These are phyloP conservation scores for Symbiodinium pilosum DNA, from an alignment of 73 alveolate genomes.

Conservation along the genomic window DNA sequence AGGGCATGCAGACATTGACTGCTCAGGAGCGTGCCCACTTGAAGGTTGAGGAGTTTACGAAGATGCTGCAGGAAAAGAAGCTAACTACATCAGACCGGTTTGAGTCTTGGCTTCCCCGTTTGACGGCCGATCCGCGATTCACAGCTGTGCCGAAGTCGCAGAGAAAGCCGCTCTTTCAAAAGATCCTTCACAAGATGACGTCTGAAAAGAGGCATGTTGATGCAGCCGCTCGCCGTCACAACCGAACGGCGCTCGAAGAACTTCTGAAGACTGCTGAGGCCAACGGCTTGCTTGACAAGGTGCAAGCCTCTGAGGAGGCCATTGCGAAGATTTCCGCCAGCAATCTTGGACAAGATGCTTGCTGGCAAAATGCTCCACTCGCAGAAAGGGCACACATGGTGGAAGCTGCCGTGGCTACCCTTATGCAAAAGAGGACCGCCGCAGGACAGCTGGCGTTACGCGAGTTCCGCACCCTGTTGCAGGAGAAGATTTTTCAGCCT, in stretches of 20 bases:
- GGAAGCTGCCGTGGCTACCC: not conserved
- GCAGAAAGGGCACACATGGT: slow-evolving; percentile 22
- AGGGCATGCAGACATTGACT: not conserved
- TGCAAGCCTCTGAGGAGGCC: not conserved
- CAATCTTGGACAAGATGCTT: not conserved
- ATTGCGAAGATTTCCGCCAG: not conserved
- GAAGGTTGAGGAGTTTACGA: not conserved
- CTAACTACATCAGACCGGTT: not conserved
- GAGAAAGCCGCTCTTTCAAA: slow-evolving; percentile 39
- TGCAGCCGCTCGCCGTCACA: not conserved
- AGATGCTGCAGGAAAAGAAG: not conserved
- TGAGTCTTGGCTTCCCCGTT: slow-evolving; percentile 33
- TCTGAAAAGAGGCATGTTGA: not conserved
- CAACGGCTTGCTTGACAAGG: not conserved
- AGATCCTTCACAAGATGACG: slow-evolving; percentile 12
- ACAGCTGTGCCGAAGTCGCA: slow-evolving; percentile 37
- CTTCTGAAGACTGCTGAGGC: not conserved
- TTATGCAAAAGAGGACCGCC: too few relatives aligned
- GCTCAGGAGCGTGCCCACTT: not conserved
- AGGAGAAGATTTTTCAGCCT: not conserved
- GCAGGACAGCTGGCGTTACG: slow-evolving; percentile 10
- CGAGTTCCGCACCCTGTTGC: slow-evolving; percentile 1
- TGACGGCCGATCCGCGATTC: slow-evolving; percentile 32
- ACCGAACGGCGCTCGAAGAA: not conserved
- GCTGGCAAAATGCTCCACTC: slow-evolving; percentile 15